Evolutionary conservation across 2,329 filamentous ascomycete species (phyloP), one percentile per base, ranked within the genome.

Genomic region (Fusarium mexicanum): DNA sequence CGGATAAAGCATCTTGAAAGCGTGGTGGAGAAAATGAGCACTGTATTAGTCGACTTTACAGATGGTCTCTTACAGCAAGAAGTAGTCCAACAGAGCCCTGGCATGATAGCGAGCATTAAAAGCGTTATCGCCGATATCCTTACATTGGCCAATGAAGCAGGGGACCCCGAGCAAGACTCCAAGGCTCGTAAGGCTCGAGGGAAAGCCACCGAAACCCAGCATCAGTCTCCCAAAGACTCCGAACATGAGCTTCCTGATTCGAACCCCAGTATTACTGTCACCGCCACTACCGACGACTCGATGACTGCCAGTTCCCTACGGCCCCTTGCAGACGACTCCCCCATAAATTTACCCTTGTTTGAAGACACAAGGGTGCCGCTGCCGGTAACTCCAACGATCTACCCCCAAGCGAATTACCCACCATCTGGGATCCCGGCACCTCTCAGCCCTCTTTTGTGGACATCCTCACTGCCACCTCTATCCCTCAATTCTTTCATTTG

Each of bases 1-100:
- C 61, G 61, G 12, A 40, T 61, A 9, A 43, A 37, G 24, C 57
- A 24, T 13, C 61, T 64, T 11, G 55, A 61, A n/a, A 6, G 37
- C 18, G 44, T 64, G 10, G 37, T 64, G 12, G 61, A 64, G 31
- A 61, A 18, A 8, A 61, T 64, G 61, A 61, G 61, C 26, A 64
- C 29, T 13, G 55, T 50, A 5, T 24, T 64, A 4, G 44, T 50
- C 18, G 44, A 44, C 22, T 64, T 64, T 7, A 47, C 61, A 10
- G 61, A 64, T 3, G 14, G 29, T 0, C 22, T 64, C 10, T 22
- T 64, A 3, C 44, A 37, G 17, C n/a, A 61, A 6, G 20, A 29
- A 24, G 1, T 18, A 5, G 17, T 64, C 4, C 37, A 50, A 4
- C 37, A 64, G 31, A 33, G 48, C 24, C 29, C 37, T 22, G 13